Conservation (phyloP, 2,329 filamentous ascomycete species). For the Pseudocercospora fijiensis region DNA sequence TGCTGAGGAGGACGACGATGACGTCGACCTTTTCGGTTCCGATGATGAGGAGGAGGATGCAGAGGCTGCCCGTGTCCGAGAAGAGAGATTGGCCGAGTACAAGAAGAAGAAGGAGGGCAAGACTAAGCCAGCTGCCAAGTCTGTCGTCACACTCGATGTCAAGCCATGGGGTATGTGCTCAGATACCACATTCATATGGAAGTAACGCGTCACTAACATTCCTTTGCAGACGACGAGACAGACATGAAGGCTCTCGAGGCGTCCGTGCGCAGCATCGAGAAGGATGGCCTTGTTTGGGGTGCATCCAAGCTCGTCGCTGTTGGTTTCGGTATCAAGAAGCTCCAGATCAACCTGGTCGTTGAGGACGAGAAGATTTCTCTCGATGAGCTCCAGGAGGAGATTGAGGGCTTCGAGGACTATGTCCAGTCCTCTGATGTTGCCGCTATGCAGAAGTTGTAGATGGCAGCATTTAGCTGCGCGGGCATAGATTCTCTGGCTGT, state of each 20-base stretch:
- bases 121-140: slow-evolving; percentile 91
- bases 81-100: slow-evolving; percentile 90
- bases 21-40: slow-evolving; percentile 89
- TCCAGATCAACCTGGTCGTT: slow-evolving; percentile 96
- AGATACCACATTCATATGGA: neutral
- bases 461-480: slow-evolving; percentile 16
- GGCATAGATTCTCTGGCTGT: slow-evolving; percentile 5
- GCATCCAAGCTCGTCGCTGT: slow-evolving; percentile 83
- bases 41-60: slow-evolving; percentile 93
- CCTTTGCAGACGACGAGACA: slow-evolving; percentile 66
- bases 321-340: slow-evolving; percentile 98
- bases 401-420: slow-evolving; percentile 85
- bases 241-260: slow-evolving; percentile 80
- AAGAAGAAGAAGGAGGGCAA: slow-evolving; percentile 95
- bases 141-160: slow-evolving; percentile 89
- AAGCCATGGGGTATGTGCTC: slow-evolving; percentile 94
- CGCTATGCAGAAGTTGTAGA: slow-evolving; percentile 91
- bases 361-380: slow-evolving; percentile 95
- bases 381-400: slow-evolving; percentile 82
- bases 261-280: slow-evolving; percentile 77
- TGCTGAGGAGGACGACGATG: slow-evolving; percentile 67
- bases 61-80: slow-evolving; percentile 78
- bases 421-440: slow-evolving; percentile 91
- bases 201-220: slow-evolving; percentile 26
- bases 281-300: slow-evolving; percentile 97